phyloP scores from a whole-genome alignment of 345 rosid species.

The Raphanus sativus region DNA sequence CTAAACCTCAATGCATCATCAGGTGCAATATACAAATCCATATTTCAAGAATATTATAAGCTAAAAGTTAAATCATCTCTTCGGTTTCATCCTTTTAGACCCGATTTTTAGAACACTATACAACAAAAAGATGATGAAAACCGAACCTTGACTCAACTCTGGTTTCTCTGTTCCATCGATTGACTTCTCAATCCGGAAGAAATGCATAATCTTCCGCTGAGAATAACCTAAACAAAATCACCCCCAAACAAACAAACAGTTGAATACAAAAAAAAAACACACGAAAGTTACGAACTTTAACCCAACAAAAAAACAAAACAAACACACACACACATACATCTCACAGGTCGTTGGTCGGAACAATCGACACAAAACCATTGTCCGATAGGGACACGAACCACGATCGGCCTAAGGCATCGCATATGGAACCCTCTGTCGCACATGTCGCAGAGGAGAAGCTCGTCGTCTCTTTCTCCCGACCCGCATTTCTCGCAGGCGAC shows the following conservation, averaged over 20 bases:
- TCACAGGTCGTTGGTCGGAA: neutral
- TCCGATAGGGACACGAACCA: conserved; percentile 1
- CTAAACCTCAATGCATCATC: neutral
- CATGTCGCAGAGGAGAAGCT: neutral
- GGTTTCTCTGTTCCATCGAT: neutral
- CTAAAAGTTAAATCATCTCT: no score
- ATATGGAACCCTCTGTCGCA: neutral
- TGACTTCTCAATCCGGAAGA: neutral
- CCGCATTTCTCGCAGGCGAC: neutral
- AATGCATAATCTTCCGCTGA: neutral
- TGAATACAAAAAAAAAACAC: neutral
- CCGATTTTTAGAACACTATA: no score
- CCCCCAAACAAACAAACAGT: neutral
- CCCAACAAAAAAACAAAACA: neutral
- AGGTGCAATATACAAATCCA: neutral
- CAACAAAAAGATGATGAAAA: conserved; percentile 6
- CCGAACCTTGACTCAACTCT: neutral
- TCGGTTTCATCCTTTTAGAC: no score
- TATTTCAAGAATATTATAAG: neutral
- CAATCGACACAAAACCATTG: neutral
- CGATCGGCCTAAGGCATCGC: neutral
- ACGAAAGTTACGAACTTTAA: neutral
- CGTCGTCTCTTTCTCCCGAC: neutral
- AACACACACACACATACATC: neutral
- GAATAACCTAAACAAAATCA: neutral